These are phyloP conservation scores for Beauveria bassiana DNA, from an alignment of 2,329 filamentous ascomycete genomes.

Conservation along the genomic window DNA sequence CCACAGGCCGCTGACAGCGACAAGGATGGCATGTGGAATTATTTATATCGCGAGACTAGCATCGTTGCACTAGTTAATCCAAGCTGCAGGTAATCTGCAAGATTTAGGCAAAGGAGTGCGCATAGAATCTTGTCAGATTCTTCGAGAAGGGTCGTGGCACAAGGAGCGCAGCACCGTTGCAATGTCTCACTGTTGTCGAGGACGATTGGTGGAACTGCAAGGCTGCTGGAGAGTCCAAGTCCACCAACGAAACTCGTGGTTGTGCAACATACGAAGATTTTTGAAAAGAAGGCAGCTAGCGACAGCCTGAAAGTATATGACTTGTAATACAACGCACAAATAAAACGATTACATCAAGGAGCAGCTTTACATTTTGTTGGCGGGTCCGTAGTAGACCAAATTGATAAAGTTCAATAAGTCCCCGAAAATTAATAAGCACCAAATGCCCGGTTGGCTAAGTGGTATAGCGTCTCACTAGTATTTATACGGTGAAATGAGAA, in stretches of 20 bases:
- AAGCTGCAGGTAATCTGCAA: not conserved
- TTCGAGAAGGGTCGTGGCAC: not conserved
- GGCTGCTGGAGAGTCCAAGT: no score
- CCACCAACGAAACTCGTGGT: no score
- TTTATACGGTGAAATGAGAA: not conserved
- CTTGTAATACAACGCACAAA: not conserved
- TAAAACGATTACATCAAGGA: not conserved
- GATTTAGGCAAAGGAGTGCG: not conserved
- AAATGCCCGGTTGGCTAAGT: constrained; percentile 6
- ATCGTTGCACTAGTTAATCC: not conserved
- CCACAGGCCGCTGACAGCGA: not conserved
- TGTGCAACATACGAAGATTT: no score
- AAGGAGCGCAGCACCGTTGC: not conserved
- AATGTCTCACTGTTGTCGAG: not conserved
- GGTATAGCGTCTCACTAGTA: not conserved
- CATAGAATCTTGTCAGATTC: not conserved
- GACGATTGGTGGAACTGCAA: not conserved
- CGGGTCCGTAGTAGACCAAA: not conserved
- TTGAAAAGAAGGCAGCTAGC: no score
- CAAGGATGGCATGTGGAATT: not conserved
- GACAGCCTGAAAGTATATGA: no score
- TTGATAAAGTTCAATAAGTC: not conserved
- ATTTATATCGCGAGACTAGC: not conserved
- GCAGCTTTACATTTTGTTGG: not conserved
- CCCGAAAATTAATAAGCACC: not conserved